These are phyloP conservation scores for Penicillium canescens DNA, from an alignment of 495 filamentous ascomycete genomes.

Conservation along the genomic window DNA sequence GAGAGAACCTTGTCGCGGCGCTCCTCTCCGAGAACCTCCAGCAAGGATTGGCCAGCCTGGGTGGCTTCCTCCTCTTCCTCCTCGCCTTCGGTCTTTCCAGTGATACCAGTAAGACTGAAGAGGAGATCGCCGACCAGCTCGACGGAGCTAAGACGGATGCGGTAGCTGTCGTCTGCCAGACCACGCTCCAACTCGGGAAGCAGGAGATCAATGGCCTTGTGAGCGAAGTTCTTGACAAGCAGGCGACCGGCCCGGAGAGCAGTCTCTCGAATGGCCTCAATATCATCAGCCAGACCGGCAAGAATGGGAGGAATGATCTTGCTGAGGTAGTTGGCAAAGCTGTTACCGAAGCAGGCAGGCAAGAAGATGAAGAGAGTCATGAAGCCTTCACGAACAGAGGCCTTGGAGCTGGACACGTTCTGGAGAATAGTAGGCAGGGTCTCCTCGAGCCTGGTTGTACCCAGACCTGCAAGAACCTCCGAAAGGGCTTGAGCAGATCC, in stretches of 20 bases:
- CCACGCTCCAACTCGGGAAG: slow-evolving; percentile 94
- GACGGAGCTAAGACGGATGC: slow-evolving; percentile 95
- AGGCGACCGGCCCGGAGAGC: slow-evolving; percentile 89
- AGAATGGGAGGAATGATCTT: slow-evolving; percentile 96
- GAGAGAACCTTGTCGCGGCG: slow-evolving; percentile 94
- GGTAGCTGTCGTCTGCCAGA: slow-evolving; percentile 91
- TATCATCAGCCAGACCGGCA: slow-evolving; percentile 89
- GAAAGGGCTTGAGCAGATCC: slow-evolving; percentile 96
- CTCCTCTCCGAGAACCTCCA: slow-evolving; percentile 93
- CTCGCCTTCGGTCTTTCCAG: slow-evolving; percentile 76
- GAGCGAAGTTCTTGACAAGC: slow-evolving; percentile 96
- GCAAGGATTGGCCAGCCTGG: slow-evolving; percentile 85
- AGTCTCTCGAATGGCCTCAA: slow-evolving; percentile 93
- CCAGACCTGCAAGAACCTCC: slow-evolving; percentile 93
- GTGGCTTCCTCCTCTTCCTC: slow-evolving; percentile 74
- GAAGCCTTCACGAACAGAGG: slow-evolving; percentile 92
- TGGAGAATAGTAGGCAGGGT: slow-evolving; percentile 95
- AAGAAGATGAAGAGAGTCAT: slow-evolving; percentile 99
- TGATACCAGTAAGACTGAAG: slow-evolving; percentile 97
- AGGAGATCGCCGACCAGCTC: slow-evolving; percentile 95
- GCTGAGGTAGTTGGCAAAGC: slow-evolving; percentile 93
- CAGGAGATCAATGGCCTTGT: slow-evolving; percentile 88
- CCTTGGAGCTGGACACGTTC: slow-evolving; percentile 88
- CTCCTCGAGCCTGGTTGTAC: slow-evolving; percentile 89
- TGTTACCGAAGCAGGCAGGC: slow-evolving; percentile 98